Evolutionary conservation across 768 basidiomycete species (phyloP).

Genomic region (Tulasnella sp.): DNA sequence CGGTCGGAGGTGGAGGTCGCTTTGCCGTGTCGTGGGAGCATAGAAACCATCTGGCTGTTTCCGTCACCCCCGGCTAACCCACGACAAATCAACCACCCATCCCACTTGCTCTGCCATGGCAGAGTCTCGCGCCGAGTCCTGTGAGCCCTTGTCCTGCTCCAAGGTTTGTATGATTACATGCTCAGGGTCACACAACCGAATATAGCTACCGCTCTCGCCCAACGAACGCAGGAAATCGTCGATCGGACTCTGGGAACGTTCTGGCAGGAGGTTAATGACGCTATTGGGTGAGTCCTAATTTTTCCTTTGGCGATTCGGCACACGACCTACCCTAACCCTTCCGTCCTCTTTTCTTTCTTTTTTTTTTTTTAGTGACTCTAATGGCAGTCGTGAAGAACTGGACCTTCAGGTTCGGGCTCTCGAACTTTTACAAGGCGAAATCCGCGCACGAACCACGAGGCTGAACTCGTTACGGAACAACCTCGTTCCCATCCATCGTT

Average conservation of each 20-base stretch:
- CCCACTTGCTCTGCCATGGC: background rate
- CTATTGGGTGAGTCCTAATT: background rate
- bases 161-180: background rate
- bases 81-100: background rate
- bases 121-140: background rate
- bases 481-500: slow-evolving; percentile 2
- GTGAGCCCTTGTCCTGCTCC: background rate
- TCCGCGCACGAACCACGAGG: background rate
- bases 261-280: background rate
- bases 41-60: background rate
- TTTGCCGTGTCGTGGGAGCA: background rate
- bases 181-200: background rate
- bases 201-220: background rate
- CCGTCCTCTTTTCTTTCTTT: background rate
- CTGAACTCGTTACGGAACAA: background rate
- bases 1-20: background rate
- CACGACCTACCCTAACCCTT: background rate
- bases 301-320: background rate
- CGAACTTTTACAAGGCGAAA: background rate
- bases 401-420: background rate
- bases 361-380: background rate
- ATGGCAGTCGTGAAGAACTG: background rate
- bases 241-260: background rate
- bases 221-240: background rate
- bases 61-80: background rate